Percentiles rank a stretch among this genome's conserved stretches.
Conservation (phyloP, 306 rosid genomes). For the Abrus precatorius region DNA sequence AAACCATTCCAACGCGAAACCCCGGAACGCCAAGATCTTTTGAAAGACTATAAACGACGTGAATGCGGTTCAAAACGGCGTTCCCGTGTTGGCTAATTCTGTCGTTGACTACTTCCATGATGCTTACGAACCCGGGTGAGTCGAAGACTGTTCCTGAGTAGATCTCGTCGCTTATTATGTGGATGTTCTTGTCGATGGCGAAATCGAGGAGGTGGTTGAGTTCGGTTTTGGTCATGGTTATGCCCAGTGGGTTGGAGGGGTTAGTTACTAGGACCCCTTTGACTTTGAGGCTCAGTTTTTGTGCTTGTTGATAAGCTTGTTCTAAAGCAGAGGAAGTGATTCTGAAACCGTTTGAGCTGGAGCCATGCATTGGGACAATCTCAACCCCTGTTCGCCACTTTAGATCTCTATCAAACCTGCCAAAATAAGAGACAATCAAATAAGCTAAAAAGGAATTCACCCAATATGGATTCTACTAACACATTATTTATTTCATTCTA, state of each 20-base stretch:
- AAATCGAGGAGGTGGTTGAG: constrained; percentile 63
- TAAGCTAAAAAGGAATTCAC: too few relatives aligned
- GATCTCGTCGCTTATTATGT: constrained; percentile 84
- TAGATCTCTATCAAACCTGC: constrained; percentile 86
- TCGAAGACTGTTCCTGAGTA: constrained; percentile 79
- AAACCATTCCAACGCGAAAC: constrained; percentile 83
- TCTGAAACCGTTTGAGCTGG: constrained; percentile 77
- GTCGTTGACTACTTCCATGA: constrained; percentile 53
- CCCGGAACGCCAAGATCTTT: constrained; percentile 84
- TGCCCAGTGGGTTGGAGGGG: constrained; percentile 91
- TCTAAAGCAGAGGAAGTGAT: constrained; percentile 69
- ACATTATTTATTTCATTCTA: too few relatives aligned
- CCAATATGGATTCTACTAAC: too few relatives aligned
- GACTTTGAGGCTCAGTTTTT: constrained; percentile 57
- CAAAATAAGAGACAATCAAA: background rate
- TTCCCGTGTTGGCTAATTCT: background rate
- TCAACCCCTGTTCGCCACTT: constrained; percentile 84
- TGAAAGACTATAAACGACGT: constrained; percentile 79
- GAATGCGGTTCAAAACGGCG: constrained; percentile 51
- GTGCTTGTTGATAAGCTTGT: constrained; percentile 67
- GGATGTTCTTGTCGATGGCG: constrained; percentile 59
- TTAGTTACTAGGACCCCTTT: constrained; percentile 83
- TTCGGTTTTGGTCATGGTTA: constrained; percentile 63
- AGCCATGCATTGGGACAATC: constrained; percentile 80
- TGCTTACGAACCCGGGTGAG: constrained; percentile 63